A percentile compares a stretch with the other conserved stretches of the same genome.
These are phyloP conservation scores for Aspergillus sp. DNA, from an alignment of 2,329 filamentous ascomycete genomes.

Conservation along the genomic window DNA sequence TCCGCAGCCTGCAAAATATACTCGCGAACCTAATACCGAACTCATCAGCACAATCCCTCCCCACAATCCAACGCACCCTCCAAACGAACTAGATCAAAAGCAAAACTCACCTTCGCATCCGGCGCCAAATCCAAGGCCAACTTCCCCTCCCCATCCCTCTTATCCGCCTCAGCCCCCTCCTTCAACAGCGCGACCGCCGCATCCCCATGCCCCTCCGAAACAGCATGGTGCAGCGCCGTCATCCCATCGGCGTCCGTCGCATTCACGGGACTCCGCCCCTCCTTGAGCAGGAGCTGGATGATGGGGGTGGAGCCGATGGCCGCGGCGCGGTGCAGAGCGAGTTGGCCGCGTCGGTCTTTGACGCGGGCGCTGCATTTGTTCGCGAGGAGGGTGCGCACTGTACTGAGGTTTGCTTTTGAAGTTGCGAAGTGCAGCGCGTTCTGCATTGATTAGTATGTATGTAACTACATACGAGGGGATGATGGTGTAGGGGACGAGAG, in stretches of 20 bases:
- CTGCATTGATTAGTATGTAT: conserved; percentile 44
- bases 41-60: background rate
- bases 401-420: conserved; percentile 85
- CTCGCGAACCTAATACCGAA: conserved; percentile 62
- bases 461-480: too few relatives aligned
- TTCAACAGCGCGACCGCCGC: conserved; percentile 81
- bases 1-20: conserved; percentile 81
- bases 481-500: background rate
- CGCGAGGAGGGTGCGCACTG: conserved; percentile 75
- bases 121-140: conserved; percentile 82
- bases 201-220: conserved; percentile 69
- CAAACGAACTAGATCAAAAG: background rate
- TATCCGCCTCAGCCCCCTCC: conserved; percentile 79
- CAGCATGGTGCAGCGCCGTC: conserved; percentile 83
- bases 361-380: conserved; percentile 77
- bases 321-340: conserved; percentile 88
- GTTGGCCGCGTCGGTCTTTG: conserved; percentile 85
- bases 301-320: conserved; percentile 89
- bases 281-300: conserved; percentile 75
- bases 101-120: conserved; percentile 70
- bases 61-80: conserved; percentile 4
- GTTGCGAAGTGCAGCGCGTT: conserved; percentile 90
- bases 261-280: conserved; percentile 77
- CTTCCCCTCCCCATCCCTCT: conserved; percentile 72
- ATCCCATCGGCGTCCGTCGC: conserved; percentile 80